A percentile compares a stretch with the other conserved stretches of the same genome.
These are phyloP conservation scores for Entomortierella parvispora DNA, from an alignment of 192 early-diverging fungal genomes.

Conservation along the genomic window DNA sequence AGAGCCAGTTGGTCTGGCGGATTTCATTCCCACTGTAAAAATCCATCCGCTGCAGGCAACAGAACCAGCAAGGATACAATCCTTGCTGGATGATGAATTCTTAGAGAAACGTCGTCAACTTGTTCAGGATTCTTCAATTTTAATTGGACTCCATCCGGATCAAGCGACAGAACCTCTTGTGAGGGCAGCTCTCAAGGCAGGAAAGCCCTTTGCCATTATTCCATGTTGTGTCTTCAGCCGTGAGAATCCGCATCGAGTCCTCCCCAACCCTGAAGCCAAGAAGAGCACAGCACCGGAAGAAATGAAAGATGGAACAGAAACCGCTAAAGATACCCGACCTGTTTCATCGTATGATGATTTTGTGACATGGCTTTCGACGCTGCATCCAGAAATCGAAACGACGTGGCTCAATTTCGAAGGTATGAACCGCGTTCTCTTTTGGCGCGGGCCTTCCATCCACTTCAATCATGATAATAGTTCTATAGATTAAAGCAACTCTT, in stretches of 20 bases:
- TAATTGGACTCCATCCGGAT: conserved; percentile 68
- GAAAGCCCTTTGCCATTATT: conserved; percentile 61
- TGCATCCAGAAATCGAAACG: conserved; percentile 39
- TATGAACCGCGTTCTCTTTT: conserved; percentile 44
- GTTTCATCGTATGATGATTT: conserved; percentile 48
- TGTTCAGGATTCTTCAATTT: conserved; percentile 49
- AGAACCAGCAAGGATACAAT: conserved; percentile 38
- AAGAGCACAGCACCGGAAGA: not conserved
- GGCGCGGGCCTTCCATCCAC: conserved; percentile 30
- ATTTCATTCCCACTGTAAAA: conserved; percentile 20
- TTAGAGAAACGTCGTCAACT: conserved; percentile 24
- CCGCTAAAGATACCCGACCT: conserved; percentile 16
- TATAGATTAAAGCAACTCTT: too few species aligned
- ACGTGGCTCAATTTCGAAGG: conserved; percentile 51
- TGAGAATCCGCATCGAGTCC: conserved; percentile 57
- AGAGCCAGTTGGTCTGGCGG: conserved; percentile 8
- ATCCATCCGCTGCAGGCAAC: conserved; percentile 29
- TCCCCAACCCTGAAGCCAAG: conserved; percentile 10
- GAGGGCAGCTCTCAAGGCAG: conserved; percentile 51
- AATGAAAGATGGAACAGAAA: not conserved
- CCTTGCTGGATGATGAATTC: conserved; percentile 51
- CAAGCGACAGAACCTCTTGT: conserved; percentile 72
- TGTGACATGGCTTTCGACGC: conserved; percentile 36
- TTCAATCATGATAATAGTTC: too few species aligned
- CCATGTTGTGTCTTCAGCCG: conserved; percentile 61